These are phyloP conservation scores for Chrysopogon serrulatus DNA, from an alignment of 176 grass and related monocot genomes.

Conservation along the genomic window DNA sequence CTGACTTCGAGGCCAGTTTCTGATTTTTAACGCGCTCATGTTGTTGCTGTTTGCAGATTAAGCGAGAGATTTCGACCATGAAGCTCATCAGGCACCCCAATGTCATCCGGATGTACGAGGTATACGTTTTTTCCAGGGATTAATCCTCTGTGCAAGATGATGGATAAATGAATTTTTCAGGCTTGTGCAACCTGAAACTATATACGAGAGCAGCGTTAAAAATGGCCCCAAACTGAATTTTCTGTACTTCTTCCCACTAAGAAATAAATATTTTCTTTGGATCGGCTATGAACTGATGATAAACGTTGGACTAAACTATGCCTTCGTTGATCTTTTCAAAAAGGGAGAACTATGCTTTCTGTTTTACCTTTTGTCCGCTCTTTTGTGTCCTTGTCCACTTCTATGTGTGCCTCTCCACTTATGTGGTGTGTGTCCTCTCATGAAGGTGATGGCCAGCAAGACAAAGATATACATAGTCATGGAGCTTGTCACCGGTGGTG, in stretches of 20 bases:
- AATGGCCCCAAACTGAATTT: not conserved
- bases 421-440: not conserved
- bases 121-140: conserved; percentile 23
- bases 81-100: conserved; percentile 95
- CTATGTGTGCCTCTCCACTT: not conserved
- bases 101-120: conserved; percentile 95
- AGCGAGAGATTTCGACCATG: conserved; percentile 98
- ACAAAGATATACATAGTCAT: conserved; percentile 98
- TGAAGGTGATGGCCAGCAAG: conserved; percentile 98
- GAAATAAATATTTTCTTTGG: not conserved
- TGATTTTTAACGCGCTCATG: conserved; percentile 13
- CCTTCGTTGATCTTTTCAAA: not conserved
- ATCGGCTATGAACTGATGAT: not conserved
- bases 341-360: not conserved
- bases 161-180: conserved; percentile 1
- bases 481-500: conserved; percentile 87
- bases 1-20: not conserved
- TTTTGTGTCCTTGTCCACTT: conserved; percentile 8
- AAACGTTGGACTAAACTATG: not conserved
- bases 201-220: not conserved
- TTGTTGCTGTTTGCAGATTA: conserved; percentile 55
- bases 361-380: conserved; percentile 6
- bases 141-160: not conserved
- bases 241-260: not conserved
- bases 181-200: not conserved